phyloP scores from a whole-genome alignment of 1,284 basidiomycete species.

The Ganoderma sp. region DNA sequence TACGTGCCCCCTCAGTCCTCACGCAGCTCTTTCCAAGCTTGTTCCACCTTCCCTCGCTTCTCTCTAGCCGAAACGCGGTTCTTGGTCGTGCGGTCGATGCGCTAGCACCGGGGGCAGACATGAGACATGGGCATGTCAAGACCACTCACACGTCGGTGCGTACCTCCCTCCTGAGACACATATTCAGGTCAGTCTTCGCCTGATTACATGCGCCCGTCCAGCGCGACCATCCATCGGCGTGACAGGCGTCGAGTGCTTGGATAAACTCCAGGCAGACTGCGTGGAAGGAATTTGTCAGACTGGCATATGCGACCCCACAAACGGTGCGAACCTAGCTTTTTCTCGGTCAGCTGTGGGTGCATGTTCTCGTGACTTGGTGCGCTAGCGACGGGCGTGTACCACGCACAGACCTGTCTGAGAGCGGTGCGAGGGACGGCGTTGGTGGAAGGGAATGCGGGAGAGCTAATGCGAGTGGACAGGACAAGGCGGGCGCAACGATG shows the following conservation, averaged over 20 bases:
- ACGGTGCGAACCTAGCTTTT: constrained; percentile 56
- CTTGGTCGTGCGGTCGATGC: constrained; percentile 67
- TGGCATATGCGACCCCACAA: constrained; percentile 27
- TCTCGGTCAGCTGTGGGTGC: constrained; percentile 79
- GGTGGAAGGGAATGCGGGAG: background rate
- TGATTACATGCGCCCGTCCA: constrained; percentile 76
- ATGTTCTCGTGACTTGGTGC: constrained; percentile 45
- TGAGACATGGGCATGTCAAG: constrained; percentile 6
- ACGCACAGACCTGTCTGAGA: constrained; percentile 16
- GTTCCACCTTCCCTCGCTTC: constrained; percentile 59
- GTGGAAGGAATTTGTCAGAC: constrained; percentile 27
- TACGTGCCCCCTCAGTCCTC: constrained; percentile 43
- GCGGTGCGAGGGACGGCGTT: constrained; percentile 15
- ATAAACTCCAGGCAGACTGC: constrained; percentile 77
- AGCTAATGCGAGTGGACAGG: background rate
- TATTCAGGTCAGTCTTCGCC: constrained; percentile 72
- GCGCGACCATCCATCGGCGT: constrained; percentile 62
- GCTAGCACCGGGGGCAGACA: constrained; percentile 41
- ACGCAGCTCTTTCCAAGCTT: constrained; percentile 67
- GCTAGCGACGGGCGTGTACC: constrained; percentile 3
- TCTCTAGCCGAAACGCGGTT: constrained; percentile 75
- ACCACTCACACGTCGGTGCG: constrained; percentile 31
- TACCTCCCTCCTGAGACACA: constrained; percentile 81
- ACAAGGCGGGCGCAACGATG: background rate
- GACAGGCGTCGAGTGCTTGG: constrained; percentile 72